Evolutionary conservation across 306 rosid genomes (phyloP), one percentile per base, ranked within the genome.

Genomic region (Cucurbita argyrosperma): DNA sequence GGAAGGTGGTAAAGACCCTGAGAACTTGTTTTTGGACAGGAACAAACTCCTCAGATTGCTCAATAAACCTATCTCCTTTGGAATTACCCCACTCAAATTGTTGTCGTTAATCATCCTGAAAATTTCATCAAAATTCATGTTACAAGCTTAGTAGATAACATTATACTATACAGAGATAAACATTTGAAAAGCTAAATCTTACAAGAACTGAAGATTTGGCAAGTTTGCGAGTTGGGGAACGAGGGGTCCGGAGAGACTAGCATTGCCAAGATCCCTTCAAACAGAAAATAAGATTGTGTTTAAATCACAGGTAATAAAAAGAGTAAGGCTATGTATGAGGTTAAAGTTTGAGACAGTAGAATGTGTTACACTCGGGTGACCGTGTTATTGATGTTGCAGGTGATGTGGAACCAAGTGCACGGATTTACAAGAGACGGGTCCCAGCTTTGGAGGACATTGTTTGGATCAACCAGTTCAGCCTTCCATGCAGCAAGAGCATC

Each of bases 361-460:
- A 11, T 12, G 8, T 18, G 76, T 70, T 83, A 80, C 84, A 77
- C 21, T 70, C 86, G 71, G 12, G 45, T 63, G 37, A 77, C 69
- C 5, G 30, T 63, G 67, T 70, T 74, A 3, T 70, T 1, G 14
- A 0, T 0, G 55, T 77, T 50, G 64, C 84, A 83, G 7, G 78
- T 70, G 46, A 83, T 30, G 21, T 80, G 86, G 7, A 40, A 49
- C 84, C 78, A 83, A 49, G 69, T 35, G 80, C 86, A 77, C 26
- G 84, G 87, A 60, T 72, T 78, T 11, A 11, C 42, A 8, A 59
- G 55, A 5, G 60, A 78, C 8, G 72, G 71, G 42, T 80, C 75
- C 87, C 87, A 83, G 54, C 82, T 83, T 58, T 57, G 57, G n/a
- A 80, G 80, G 51, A 75, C 77, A 66, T 63, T 55, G 30, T 64